Percentiles rank a stretch among this genome's conserved stretches.
phyloP scores from a whole-genome alignment of 257 asterid genomes.

The Henckelia pumila region DNA sequence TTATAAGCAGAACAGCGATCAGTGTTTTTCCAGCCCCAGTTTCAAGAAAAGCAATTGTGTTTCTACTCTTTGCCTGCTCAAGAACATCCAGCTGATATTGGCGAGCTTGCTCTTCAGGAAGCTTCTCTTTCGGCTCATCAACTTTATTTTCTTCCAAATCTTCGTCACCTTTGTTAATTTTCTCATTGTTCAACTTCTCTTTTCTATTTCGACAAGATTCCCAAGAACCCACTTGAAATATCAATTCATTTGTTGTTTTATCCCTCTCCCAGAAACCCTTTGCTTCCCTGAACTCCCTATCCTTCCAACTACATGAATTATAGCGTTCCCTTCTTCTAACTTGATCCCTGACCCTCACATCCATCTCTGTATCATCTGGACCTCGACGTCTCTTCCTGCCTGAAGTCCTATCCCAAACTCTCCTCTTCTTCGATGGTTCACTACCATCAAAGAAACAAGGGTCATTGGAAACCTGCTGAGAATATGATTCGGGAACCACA shows the following conservation, averaged over 20 bases:
- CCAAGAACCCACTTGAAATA: conserved; percentile 79
- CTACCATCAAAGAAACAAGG: conserved; percentile 56
- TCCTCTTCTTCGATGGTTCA: conserved; percentile 49
- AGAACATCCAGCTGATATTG: conserved; percentile 95
- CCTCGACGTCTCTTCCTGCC: conserved; percentile 69
- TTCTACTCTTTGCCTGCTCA: conserved; percentile 89
- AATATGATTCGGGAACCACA: conserved; percentile 2
- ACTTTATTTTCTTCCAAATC: conserved; percentile 45
- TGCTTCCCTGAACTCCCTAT: conserved; percentile 56
- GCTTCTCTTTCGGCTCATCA: conserved; percentile 52
- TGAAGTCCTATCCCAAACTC: conserved; percentile 43
- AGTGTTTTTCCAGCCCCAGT: conserved; percentile 98
- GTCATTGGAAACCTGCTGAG: conserved; percentile 39
- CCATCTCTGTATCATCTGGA: conserved; percentile 47
- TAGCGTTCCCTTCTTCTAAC: conserved; percentile 58
- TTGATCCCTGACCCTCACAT: conserved; percentile 54
- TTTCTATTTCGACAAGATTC: conserved; percentile 60
- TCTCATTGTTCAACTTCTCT: conserved; percentile 43
- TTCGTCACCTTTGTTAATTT: conserved; percentile 32
- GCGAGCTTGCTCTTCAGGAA: conserved; percentile 89
- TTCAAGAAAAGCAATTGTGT: conserved; percentile 95
- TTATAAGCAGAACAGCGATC: conserved; percentile 89
- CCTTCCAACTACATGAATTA: conserved; percentile 50
- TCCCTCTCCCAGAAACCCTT: conserved; percentile 97
- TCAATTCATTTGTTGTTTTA: conserved; percentile 68